A percentile compares a stretch with the other conserved stretches of the same genome.
These are phyloP conservation scores for Paradendryphiella salina DNA, from an alignment of 2,329 filamentous ascomycete genomes.

Conservation along the genomic window DNA sequence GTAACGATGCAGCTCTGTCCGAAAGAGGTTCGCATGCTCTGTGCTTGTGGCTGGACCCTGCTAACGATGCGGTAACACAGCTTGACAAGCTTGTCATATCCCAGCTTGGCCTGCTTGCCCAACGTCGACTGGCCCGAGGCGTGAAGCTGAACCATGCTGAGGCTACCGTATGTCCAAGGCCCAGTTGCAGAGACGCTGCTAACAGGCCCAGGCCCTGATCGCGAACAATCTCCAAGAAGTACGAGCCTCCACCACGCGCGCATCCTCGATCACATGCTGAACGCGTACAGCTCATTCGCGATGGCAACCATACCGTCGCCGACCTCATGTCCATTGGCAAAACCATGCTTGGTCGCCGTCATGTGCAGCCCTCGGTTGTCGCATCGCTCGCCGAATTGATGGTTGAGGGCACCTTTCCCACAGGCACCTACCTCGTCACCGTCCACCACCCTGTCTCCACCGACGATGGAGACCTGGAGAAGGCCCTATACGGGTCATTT, in stretches of 20 bases:
- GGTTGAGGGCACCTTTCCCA: conserved; percentile 91
- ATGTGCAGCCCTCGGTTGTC: conserved; percentile 82
- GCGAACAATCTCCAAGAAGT: conserved; percentile 88
- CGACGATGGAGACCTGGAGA: conserved; percentile 83
- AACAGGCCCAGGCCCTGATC: conserved; percentile 68
- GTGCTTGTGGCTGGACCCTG: conserved; percentile 7
- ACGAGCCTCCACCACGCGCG: conserved; percentile 22
- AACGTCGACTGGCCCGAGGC: conserved; percentile 83
- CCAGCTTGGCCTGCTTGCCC: conserved; percentile 83
- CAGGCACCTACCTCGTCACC: conserved; percentile 90
- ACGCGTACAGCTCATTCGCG: conserved; percentile 73
- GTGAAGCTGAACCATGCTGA: conserved; percentile 89
- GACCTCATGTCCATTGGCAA: conserved; percentile 91
- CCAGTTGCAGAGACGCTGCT: conserved; percentile 6
- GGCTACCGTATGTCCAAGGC: conserved; percentile 65
- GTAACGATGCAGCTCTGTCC: conserved; percentile 44
- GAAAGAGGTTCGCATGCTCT: conserved; percentile 38
- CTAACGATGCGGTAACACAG: conserved; percentile 55
- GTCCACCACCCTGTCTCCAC: conserved; percentile 86
- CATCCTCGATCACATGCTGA: conserved; percentile 25
- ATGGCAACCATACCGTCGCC: conserved; percentile 89
- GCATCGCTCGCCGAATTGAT: conserved; percentile 80
- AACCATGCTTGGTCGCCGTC: conserved; percentile 89
- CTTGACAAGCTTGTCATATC: conserved; percentile 95
- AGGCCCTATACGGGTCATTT: conserved; percentile 89